Evolutionary conservation across 2,329 filamentous ascomycete genomes (phyloP), one percentile per base, ranked within the genome.

Genomic region (Didymella arachidicola): DNA sequence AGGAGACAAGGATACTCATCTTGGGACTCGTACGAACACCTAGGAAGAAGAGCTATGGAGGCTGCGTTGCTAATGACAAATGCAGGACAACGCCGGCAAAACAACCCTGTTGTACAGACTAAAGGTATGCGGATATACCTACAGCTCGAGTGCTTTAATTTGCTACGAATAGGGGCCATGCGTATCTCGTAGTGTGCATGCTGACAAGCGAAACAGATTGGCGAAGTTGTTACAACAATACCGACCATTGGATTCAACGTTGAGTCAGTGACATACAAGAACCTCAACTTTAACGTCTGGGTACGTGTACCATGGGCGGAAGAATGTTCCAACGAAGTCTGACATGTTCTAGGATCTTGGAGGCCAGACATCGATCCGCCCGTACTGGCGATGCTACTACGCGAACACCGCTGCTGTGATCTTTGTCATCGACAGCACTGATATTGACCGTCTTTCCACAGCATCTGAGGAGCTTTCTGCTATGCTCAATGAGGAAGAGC

Each of bases 221-320:
- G 95, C 76, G 95, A 99, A 79, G 95, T 99, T 43, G 95, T 99
- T 67, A 98, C 95, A 62, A 99, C 95, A 72, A 98, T 98, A 84
- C 95, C 95, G 19, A 99, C 95, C 53, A 98, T 99, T 78, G 95
- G 95, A 61, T 99, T 99, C 84, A 99, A 99, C 78, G 95, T 99
- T 71, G 95, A 99, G 81, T 97, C 93, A 22, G 95, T 99, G 65
- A 95, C 93, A 70, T 99, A 99, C 84, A 94, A 94, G 79, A 98
- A 97, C 77, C 86, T 99, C 62, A 97, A 97, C 79, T 96, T 99
- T 79, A 98, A 98, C 75, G 95, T 99, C 73, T 99, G 95, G 95
- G 90, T 92, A 89, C 56, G 88, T 30, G 29, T 22, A 34, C 3
- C 12, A 5, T 7, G 14, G 22, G 5, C 10, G 16, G 12, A 3